Conservation (phyloP, 371 early-diverging fungal species). For the Parasitella parasitica region DNA sequence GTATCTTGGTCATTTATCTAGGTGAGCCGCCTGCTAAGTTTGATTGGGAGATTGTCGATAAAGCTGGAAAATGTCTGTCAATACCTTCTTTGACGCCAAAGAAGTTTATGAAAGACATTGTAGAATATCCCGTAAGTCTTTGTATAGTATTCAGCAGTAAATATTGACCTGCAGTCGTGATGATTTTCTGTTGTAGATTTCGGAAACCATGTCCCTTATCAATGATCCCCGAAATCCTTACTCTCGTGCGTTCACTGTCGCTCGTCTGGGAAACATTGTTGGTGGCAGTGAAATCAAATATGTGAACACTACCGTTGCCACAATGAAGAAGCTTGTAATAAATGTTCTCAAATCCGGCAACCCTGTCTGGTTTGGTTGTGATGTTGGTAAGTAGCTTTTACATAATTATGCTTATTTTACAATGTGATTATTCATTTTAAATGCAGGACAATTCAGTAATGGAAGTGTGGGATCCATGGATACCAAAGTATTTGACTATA, state of each 20-base stretch:
- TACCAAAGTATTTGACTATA: conserved; percentile 65
- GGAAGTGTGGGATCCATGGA: conserved; percentile 66
- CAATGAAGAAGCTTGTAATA: conserved; percentile 64
- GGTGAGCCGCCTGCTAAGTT: conserved; percentile 78
- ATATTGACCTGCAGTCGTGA: no score
- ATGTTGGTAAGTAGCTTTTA: conserved; percentile 64
- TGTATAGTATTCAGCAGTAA: no score
- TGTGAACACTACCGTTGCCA: conserved; percentile 60
- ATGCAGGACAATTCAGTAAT: conserved; percentile 39
- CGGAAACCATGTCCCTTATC: conserved; percentile 69
- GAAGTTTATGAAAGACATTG: conserved; percentile 63
- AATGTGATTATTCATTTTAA: background rate
- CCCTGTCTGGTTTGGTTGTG: conserved; percentile 86
- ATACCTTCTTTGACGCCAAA: conserved; percentile 61
- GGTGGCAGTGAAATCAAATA: conserved; percentile 70
- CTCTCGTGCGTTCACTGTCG: conserved; percentile 68
- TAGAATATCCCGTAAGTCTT: conserved; percentile 61
- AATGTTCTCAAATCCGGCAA: conserved; percentile 58
- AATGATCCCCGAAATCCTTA: conserved; percentile 77
- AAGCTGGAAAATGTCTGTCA: conserved; percentile 65
- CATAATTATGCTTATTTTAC: background rate
- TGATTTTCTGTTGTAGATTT: conserved; percentile 39
- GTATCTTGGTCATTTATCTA: conserved; percentile 69
- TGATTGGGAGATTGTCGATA: conserved; percentile 72
- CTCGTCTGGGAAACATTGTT: conserved; percentile 74